Percentiles rank a stretch among this genome's conserved stretches.
These are phyloP conservation scores for Phytophthora pinifolia DNA, from an alignment of 352 stramenopile genomes.

Conservation along the genomic window DNA sequence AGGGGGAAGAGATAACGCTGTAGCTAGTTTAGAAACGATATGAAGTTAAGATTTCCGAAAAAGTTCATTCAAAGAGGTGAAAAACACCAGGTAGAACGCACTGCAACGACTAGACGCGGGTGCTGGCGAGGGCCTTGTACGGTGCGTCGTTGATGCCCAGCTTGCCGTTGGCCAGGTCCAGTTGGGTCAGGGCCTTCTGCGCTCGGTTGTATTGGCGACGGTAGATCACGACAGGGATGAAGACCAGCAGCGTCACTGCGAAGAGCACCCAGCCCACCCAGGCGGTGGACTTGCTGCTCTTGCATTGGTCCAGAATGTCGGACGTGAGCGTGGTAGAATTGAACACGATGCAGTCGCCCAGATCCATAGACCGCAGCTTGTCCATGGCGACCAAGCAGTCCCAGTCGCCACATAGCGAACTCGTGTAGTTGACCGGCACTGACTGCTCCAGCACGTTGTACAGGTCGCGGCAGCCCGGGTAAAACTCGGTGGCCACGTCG, in stretches of 20 bases:
- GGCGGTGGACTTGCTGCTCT: neutral
- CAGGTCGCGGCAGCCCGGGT: conserved; percentile 21
- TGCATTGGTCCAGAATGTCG: conserved; percentile 31
- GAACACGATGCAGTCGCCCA: conserved; percentile 36
- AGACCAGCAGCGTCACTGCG: conserved; percentile 5
- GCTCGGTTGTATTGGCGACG: conserved; percentile 6
- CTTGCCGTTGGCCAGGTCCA: conserved; percentile 27
- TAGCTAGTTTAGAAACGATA: conserved; percentile 33
- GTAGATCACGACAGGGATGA: conserved; percentile 20
- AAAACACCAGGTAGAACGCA: neutral
- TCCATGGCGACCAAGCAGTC: conserved; percentile 27
- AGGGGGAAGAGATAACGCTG: conserved; percentile 35
- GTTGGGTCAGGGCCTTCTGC: conserved; percentile 4
- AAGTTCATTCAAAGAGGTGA: conserved; percentile 7
- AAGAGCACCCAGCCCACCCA: conserved; percentile 16
- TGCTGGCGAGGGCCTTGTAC: conserved; percentile 25
- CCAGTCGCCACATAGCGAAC: conserved; percentile 15
- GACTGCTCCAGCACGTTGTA: conserved; percentile 34
- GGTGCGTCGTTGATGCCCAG: conserved; percentile 21
- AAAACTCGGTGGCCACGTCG: conserved; percentile 28
- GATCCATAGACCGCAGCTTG: conserved; percentile 18
- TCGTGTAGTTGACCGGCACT: conserved; percentile 28
- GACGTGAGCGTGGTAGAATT: conserved; percentile 22
- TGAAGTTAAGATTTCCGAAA: conserved; percentile 13
- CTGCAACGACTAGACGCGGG: conserved; percentile 6